Base-by-base conservation (phyloP, 108 stramenopile genomes). In the Cyclostephanos invisitatus region DNA sequence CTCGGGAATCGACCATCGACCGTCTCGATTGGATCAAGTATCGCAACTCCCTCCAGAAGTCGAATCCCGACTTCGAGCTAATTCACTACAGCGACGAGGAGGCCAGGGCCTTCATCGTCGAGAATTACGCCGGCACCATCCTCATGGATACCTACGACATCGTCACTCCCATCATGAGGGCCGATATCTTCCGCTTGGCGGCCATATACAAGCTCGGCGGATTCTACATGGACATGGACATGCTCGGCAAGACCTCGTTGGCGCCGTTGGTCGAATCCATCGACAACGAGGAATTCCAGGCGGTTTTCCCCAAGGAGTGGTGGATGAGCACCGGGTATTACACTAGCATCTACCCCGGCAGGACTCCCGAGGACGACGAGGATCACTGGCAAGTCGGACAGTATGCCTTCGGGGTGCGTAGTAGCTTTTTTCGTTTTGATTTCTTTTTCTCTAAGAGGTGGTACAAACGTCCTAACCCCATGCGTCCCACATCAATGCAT, bases 131-230 rank as follows among this genome's bases (percentile, higher is more conserved):
- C 18, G 64, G 38, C 7, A 65, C 64, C 48, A 46, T 24, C 18
- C 42, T 65, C 38, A 7, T n/a, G 46, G 15, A 24, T 17, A 42
- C 64, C 46, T 65, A 65, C 38, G 64, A 65, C n/a, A 49, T 22
- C 37, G 64, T 51, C n/a, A 24, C 64, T 15, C 46, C 46, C 37
- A 51, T 65, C 46, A 65, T 65, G 64, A 36, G 64, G 17, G 64
- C 64, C 18, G 64, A 65, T 7, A 8, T 65, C 2, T 65, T 65
- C 38, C 64, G 64, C 1, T 32, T 65, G 5, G 64, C 64, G 5
- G 64, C 46, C 6, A 51, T 65, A 36, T 46, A 46, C 48, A 47
- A 49, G 64, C 18, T 49, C 6, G 64, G 64, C 17, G 64, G 64
- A 17, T 65, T 65, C 38, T 63, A 63, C 62, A 47, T 63, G 54